phyloP scores from a whole-genome alignment of 768 basidiomycete species.

The Pleurotus eryngii region DNA sequence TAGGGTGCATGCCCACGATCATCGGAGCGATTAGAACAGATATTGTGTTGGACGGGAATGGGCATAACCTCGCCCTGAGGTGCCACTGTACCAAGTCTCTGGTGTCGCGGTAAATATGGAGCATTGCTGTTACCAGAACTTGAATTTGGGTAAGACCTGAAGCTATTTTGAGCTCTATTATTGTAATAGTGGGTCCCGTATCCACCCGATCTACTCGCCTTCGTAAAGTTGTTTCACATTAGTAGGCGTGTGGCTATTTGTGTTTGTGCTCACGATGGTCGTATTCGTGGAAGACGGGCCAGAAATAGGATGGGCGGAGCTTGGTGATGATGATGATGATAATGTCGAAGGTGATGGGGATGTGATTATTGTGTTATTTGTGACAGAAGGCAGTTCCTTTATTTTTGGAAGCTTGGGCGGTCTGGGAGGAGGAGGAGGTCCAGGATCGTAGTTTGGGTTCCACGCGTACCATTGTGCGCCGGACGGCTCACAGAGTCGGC shows the following conservation, averaged over 20 bases:
- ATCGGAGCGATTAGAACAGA: not conserved
- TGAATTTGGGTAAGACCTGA: no score
- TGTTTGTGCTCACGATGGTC: no score
- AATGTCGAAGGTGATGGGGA: no score
- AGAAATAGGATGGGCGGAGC: no score
- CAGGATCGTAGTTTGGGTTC: constrained; percentile 73
- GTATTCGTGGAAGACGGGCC: no score
- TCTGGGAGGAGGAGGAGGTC: constrained; percentile 56
- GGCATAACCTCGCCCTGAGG: not conserved
- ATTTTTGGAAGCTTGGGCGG: constrained; percentile 19
- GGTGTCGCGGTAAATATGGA: not conserved
- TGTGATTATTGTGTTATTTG: not conserved
- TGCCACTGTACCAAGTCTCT: not conserved
- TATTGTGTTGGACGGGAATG: not conserved
- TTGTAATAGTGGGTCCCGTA: no score
- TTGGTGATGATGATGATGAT: no score
- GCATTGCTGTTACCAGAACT: no score
- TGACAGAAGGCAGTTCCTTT: constrained; percentile 1
- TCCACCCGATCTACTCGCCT: no score
- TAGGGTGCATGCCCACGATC: not conserved
- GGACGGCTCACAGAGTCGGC: constrained; percentile 40
- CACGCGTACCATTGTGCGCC: constrained; percentile 48
- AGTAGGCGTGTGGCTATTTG: no score
- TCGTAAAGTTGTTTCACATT: no score
- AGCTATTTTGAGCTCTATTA: no score